Base-by-base conservation (phyloP, 2,329 filamentous ascomycete species). In the Talaromyces verruculosus region DNA sequence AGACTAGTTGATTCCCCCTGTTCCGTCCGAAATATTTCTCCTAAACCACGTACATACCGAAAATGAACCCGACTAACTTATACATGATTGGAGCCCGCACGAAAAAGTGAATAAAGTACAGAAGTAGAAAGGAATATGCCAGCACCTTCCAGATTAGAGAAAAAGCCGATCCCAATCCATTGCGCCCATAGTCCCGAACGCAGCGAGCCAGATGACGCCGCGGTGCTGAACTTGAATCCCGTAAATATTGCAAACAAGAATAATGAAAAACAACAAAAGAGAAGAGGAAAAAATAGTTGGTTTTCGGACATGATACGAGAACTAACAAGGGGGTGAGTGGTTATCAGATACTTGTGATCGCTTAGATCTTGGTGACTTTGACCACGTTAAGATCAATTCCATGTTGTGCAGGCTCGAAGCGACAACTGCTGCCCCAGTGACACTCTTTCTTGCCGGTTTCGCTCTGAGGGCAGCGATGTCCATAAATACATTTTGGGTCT, bases 401-500 rank as follows among this genome's bases (percentile, higher is more conserved):
- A 72, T 89, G 87, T 67, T 87, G 80, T 66, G 84, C 82, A 17
- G 76, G 73, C 41, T 83, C 80, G 71, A 89, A 89, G 39, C 86
- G 83, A 78, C 87, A 89, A 62, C 78, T 80, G 6, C 84, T 81
- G 15, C 84, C 84, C 75, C 85, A 87, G 70, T 84, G 83, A 72
- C 87, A 89, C 19, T 80, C 81, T 72, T 83, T 84, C 60, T 78
- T 81, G 43, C 84, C 84, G 33, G 81, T 79, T 66, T 81, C 77
- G 39, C 79, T 81, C 67, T 85, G 84, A 19, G 85, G 85, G 71
- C 87, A 89, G 41, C 84, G 82, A 74, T 89, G 87, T 25, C 87
- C 87, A 71, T 88, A 88, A 61, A 88, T 88, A 75, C 87, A 89
- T 66, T 84, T 84, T 1, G 81, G 73, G 67, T 89, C 87, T 61